Percentiles rank a stretch among this genome's conserved stretches.
phyloP scores from a whole-genome alignment of 176 grass and related monocot genomes.

The Aegilops speltoides region DNA sequence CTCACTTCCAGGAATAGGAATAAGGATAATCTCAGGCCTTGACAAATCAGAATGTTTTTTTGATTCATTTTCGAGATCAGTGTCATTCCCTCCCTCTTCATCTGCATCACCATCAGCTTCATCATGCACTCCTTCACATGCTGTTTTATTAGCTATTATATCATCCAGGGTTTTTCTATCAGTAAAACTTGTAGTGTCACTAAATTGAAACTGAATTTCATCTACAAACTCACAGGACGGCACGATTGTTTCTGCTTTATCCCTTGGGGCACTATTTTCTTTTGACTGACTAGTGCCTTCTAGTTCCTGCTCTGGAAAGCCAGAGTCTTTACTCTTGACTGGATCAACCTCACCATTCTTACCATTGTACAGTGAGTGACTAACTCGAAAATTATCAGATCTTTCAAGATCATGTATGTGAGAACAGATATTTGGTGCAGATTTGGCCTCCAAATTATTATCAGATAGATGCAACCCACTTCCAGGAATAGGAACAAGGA shows the following conservation, averaged over 20 bases:
- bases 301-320: constrained; percentile 41
- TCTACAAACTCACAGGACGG: constrained; percentile 52
- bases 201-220: constrained; percentile 79
- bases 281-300: constrained; percentile 35
- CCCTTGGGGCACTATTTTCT: constrained; percentile 28
- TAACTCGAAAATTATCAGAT: constrained; percentile 59
- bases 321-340: constrained; percentile 32
- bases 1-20: constrained; percentile 54
- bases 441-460: constrained; percentile 51
- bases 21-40: constrained; percentile 46
- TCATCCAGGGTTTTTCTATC: constrained; percentile 42
- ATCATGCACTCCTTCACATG: constrained; percentile 24
- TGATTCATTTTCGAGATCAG: neutral
- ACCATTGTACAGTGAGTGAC: constrained; percentile 44
- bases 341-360: constrained; percentile 40
- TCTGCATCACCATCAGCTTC: constrained; percentile 44
- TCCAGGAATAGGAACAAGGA: constrained; percentile 61
- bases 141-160: constrained; percentile 23
- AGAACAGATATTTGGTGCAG: constrained; percentile 68
- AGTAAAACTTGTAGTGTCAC: constrained; percentile 59
- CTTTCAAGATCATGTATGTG: constrained; percentile 71
- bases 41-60: constrained; percentile 39
- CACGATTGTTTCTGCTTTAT: constrained; percentile 36
- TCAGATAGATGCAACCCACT: constrained; percentile 21
- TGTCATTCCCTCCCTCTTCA: constrained; percentile 27